Percentiles rank a stretch among this genome's conserved stretches.
Evolutionary conservation across 371 early-diverging fungal species (phyloP).

Genomic region (Nematocida sp.): DNA sequence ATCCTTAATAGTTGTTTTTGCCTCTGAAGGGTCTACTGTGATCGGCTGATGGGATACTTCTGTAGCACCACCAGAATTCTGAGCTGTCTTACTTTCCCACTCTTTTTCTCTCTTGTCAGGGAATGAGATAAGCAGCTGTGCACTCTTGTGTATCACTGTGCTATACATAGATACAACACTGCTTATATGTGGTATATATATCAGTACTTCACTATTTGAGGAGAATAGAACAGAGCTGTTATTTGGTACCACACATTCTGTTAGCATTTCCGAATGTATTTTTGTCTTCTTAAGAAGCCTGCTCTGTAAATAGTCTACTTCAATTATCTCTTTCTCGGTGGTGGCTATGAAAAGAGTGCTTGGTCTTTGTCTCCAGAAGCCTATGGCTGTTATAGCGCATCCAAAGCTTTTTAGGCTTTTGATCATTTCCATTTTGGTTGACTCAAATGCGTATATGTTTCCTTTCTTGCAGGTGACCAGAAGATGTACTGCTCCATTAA

Average conservation of each 20-base stretch:
- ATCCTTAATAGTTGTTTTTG: neutral
- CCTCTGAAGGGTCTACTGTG: too few relatives aligned
- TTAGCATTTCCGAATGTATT: slow-evolving; percentile 6
- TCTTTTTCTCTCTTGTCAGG: too few relatives aligned
- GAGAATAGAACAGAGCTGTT: slow-evolving; percentile 1
- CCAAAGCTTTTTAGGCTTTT: slow-evolving; percentile 51
- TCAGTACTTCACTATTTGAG: neutral
- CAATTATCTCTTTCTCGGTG: slow-evolving; percentile 10
- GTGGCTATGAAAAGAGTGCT: neutral
- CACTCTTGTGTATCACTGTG: neutral
- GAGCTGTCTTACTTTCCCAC: too few relatives aligned
- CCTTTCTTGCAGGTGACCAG: slow-evolving; percentile 23
- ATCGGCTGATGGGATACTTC: too few relatives aligned
- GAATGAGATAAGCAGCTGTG: neutral
- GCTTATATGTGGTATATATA: slow-evolving; percentile 1
- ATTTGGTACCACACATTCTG: neutral
- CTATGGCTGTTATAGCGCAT: neutral
- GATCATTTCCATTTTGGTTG: slow-evolving; percentile 40
- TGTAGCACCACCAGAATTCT: too few relatives aligned
- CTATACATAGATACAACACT: slow-evolving; percentile 7
- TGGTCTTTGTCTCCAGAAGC: neutral
- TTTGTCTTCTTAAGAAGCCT: slow-evolving; percentile 14
- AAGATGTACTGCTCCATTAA: slow-evolving; percentile 1
- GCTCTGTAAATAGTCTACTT: slow-evolving; percentile 42
- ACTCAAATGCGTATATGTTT: slow-evolving; percentile 45